Base-by-base conservation (phyloP, 371 early-diverging fungal species). In the Mucor indicus region DNA sequence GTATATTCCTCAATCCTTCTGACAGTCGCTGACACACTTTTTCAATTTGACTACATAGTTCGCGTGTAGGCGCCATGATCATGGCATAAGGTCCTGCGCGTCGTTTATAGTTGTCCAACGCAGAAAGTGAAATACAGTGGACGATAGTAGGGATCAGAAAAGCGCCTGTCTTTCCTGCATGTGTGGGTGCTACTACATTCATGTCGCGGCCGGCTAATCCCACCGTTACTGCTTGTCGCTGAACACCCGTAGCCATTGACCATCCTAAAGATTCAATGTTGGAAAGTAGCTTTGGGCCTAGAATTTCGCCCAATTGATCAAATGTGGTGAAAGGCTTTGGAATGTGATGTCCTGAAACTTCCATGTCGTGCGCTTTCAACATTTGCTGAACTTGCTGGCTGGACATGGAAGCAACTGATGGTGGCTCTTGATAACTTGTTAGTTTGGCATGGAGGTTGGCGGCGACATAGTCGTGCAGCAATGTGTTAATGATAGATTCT, bases 221-320 rank as follows among this genome's bases (percentile, higher is more conserved):
- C 13, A 80, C 66, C 1, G 91, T 85, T 11, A 89, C 66, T 1
- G 79, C 81, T 50, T 85, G 85, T 66, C 86, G 77, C 46, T 91
- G 91, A 22, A 81, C 67, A 21, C 73, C 57, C 1, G 77, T 76
- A 8, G 85, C 82, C 43, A 57, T 58, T 1, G 40, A 37, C 61
- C 74, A 80, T 6, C 77, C 79, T 2, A 57, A 38, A 1, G 64
- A 51, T 16, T 62, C 62, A 21, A 74, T 42, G 38, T 83, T 83
- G 11, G 60, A 16, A 13, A 67, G 42, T 23, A 80, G 49, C 12
- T 44, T 70, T 1, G 49, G 39, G 0, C 77, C 75, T 2, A 85
- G 50, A 0, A 46, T 32, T 6, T 40, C 10, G 0, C 42, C n/a
- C 38, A 80, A 72, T 38, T 80, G 72, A 29, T 75, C 70, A 52